Evolutionary conservation across 106 monocot genomes (phyloP), one percentile per base, ranked within the genome.

Genomic region (Ottelia alismoides): DNA sequence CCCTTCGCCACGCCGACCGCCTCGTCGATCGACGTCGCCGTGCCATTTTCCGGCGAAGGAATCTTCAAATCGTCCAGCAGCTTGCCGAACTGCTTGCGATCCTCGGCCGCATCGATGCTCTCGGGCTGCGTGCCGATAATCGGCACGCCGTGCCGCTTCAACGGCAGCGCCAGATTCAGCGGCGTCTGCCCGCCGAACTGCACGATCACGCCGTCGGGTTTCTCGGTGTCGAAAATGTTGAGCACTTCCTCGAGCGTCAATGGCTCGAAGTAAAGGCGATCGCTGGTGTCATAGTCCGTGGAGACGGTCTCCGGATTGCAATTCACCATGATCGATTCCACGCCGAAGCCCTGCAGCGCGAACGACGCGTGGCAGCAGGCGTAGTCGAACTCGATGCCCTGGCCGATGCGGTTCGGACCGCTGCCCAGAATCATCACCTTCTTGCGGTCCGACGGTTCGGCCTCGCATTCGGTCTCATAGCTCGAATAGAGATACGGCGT

Each of bases 241-340:
- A 63, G 23, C 1, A 87, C 82, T 54, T 87, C 87, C 69, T 87
- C 87, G 22, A 87, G n/a, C n/a, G n/a, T n/a, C n/a, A n/a, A n/a
- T n/a, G n/a, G n/a, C n/a, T n/a, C n/a, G n/a, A n/a, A n/a, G n/a
- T 87, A 87, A 14, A 87, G 47, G 49, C 87, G 74, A 58, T 87
- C 82, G 43, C 87, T 87, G 24, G 87, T 87, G 65, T 87, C 87
- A 21, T 87, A 87, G 65, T 87, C 87, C 18, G 87, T 87, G 14
- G 87, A 87, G 2, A 87, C 87, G 2, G 87, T 87, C 62, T 87
- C 87, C 9, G 87, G 87, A 58, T 87, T 87, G 28, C 81, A 87
- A 60, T 87, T 87, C 87, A 87, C 70, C 87, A 87, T 87, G 24
- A 87, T 87, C 35, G 87, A 78, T 51, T 87, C 87, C n/a, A n/a